A percentile compares a stretch with the other conserved stretches of the same genome.
Conservation (phyloP, 2,329 filamentous ascomycete genomes). For the Xenoacremonium recifei region DNA sequence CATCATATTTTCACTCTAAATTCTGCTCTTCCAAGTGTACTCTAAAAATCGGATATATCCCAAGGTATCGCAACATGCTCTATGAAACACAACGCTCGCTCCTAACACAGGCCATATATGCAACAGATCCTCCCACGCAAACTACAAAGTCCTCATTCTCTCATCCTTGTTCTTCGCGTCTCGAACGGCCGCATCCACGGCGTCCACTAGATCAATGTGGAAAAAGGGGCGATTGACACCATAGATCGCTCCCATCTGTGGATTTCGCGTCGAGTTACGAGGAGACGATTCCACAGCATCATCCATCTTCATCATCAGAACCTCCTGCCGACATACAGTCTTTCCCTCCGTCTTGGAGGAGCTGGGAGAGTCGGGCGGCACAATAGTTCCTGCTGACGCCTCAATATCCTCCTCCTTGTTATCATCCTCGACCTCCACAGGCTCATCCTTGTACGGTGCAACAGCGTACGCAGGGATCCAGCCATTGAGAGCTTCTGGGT, state of each 20-base stretch:
- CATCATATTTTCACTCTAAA: no score
- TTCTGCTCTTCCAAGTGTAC: no score
- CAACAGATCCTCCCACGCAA: no score
- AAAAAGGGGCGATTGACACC: constrained; percentile 47
- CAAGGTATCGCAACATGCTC: no score
- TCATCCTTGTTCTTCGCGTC: constrained; percentile 25
- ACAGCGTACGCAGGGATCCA: constrained; percentile 36
- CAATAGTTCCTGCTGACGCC: background rate
- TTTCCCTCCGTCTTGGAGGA: background rate
- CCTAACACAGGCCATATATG: no score
- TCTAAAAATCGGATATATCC: no score
- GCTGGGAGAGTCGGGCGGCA: background rate
- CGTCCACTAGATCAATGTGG: constrained; percentile 44
- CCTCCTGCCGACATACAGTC: background rate
- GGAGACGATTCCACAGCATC: background rate
- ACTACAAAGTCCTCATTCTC: background rate
- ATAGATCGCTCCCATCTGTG: constrained; percentile 27
- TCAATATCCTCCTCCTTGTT: background rate
- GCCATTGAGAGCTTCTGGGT: constrained; percentile 23
- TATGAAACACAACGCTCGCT: no score
- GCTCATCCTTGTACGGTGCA: constrained; percentile 20
- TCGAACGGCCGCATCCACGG: constrained; percentile 35
- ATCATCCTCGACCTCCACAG: background rate
- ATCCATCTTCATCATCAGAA: background rate
- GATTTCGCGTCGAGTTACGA: background rate